Evolutionary conservation across 495 filamentous ascomycete genomes (phyloP).

Genomic region (Pyronema domesticum): DNA sequence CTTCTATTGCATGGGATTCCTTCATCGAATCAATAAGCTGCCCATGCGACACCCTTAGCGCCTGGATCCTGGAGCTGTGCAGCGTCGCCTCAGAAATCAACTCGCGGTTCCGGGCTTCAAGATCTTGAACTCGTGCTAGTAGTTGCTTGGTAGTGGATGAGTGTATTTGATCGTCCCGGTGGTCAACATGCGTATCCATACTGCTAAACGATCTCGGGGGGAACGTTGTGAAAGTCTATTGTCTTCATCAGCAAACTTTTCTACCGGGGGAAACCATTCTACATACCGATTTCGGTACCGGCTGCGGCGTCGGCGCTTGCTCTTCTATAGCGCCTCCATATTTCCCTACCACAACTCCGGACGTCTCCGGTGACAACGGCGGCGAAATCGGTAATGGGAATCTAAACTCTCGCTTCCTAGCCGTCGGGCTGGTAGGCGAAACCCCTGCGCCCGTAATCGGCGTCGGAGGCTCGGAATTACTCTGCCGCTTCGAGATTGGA

Average conservation of each 20-base stretch:
- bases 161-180: not conserved
- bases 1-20: constrained; percentile 6
- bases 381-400: constrained; percentile 10
- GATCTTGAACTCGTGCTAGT: not conserved
- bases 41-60: not conserved
- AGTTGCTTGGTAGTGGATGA: not conserved
- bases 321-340: not conserved
- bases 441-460: not conserved
- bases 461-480: not conserved
- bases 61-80: not conserved
- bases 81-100: not conserved
- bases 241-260: not conserved
- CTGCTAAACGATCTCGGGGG: not conserved
- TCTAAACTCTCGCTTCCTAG: not conserved
- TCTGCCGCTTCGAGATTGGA: not conserved
- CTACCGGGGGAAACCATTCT: not conserved
- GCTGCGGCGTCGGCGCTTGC: not conserved
- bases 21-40: constrained; percentile 2
- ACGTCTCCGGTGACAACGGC: constrained; percentile 17
- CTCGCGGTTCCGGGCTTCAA: constrained; percentile 1
- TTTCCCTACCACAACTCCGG: not conserved
- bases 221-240: not conserved
- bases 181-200: not conserved
- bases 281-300: not conserved
- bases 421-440: not conserved